Percentiles rank a stretch among this genome's conserved stretches.
These are phyloP conservation scores for Silene conica DNA, from an alignment of 148 eudicot genomes.

Conservation along the genomic window DNA sequence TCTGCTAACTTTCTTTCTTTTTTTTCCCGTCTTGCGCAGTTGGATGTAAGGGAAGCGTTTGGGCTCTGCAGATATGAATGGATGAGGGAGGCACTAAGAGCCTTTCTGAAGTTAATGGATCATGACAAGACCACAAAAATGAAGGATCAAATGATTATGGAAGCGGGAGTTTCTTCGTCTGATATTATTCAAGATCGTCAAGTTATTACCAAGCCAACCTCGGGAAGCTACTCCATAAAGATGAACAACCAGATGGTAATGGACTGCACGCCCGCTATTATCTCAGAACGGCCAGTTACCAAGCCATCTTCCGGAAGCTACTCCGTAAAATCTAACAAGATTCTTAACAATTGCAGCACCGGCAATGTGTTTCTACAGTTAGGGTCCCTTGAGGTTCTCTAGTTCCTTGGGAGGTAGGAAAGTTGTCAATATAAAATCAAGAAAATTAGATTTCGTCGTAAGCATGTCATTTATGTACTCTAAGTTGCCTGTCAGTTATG, in stretches of 20 bases:
- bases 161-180: background rate
- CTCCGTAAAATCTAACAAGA: slow-evolving; percentile 11
- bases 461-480: background rate
- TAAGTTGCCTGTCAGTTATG: background rate
- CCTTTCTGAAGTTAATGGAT: slow-evolving; percentile 28
- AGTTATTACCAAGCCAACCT: background rate
- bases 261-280: slow-evolving; percentile 1
- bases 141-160: background rate
- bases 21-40: slow-evolving; percentile 10
- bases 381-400: slow-evolving; percentile 9
- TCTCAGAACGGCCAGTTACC: slow-evolving; percentile 17
- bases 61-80: slow-evolving; percentile 43
- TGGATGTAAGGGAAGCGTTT: slow-evolving; percentile 36
- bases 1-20: background rate
- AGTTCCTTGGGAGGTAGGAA: slow-evolving; percentile 6
- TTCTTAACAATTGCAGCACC: slow-evolving; percentile 13
- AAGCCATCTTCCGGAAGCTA: slow-evolving; percentile 2
- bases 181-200: background rate
- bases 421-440: slow-evolving; percentile 12
- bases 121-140: background rate
- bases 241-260: slow-evolving; percentile 7
- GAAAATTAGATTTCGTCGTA: slow-evolving; percentile 1
- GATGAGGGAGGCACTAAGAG: slow-evolving; percentile 44
- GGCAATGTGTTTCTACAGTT: background rate
- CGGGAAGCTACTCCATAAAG: background rate